Evolutionary conservation across 495 filamentous ascomycete species (phyloP).

Genomic region (Parathielavia appendiculata): DNA sequence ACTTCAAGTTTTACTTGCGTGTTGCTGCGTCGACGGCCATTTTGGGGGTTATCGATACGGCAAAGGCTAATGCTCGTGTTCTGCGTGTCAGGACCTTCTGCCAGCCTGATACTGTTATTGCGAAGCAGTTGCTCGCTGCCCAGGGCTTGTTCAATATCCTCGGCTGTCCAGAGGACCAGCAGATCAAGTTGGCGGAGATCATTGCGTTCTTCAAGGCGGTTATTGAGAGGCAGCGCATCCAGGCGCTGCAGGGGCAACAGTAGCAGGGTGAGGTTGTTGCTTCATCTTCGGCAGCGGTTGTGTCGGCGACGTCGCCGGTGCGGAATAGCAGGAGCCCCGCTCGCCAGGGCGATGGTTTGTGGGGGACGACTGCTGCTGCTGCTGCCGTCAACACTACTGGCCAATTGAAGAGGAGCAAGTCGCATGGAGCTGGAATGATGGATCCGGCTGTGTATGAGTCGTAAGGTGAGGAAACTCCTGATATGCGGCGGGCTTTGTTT

Average conservation of each 20-base stretch:
- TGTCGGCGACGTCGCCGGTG: constrained; percentile 2
- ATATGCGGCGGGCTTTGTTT: not conserved
- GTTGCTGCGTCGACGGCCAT: constrained; percentile 23
- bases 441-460: constrained; percentile 11
- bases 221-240: constrained; percentile 29
- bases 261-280: no score
- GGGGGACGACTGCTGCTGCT: constrained; percentile 2
- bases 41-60: constrained; percentile 36
- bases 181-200: constrained; percentile 36
- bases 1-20: constrained; percentile 43
- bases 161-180: constrained; percentile 28
- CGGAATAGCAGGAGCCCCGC: constrained; percentile 1
- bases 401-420: constrained; percentile 1
- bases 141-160: constrained; percentile 37
- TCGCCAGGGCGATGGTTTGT: not conserved
- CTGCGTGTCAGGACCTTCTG: constrained; percentile 42
- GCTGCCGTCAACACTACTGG: not conserved
- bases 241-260: not conserved
- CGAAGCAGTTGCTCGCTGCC: constrained; percentile 42
- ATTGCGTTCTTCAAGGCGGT: constrained; percentile 35
- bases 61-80: constrained; percentile 36
- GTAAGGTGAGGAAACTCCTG: not conserved
- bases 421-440: not conserved
- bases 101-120: constrained; percentile 45
- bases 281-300: not conserved